Evolutionary conservation across 1,139 yeast species (phyloP).

Genomic region (Scheffersomyces quercinus): DNA sequence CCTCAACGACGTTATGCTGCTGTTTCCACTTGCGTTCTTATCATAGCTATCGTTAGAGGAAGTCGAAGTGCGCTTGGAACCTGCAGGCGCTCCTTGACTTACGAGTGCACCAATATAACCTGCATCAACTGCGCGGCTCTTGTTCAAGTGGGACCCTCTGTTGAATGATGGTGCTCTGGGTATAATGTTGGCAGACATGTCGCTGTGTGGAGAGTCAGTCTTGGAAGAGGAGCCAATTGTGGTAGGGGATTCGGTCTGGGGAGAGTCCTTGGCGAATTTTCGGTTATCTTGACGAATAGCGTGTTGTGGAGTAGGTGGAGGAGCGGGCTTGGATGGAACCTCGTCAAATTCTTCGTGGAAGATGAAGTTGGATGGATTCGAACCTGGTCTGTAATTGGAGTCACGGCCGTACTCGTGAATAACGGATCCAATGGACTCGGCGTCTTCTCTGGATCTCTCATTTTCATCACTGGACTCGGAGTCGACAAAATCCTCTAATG

Average conservation of each 20-base stretch:
- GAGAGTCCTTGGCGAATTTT: too few relatives aligned
- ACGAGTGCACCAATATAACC: background rate
- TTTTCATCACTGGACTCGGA: conserved; percentile 30
- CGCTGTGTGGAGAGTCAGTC: background rate
- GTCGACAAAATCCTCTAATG: conserved; percentile 44
- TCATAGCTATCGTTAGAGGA: background rate
- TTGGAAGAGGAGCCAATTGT: background rate
- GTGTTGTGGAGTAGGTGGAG: too few relatives aligned
- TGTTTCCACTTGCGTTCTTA: conserved; percentile 3
- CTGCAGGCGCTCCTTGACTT: background rate
- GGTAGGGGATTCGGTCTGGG: too few relatives aligned
- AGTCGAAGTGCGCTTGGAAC: background rate
- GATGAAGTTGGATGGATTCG: conserved; percentile 1
- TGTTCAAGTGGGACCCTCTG: background rate
- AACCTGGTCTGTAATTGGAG: conserved; percentile 2
- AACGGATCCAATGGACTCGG: background rate
- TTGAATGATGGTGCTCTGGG: background rate
- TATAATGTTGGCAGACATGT: background rate
- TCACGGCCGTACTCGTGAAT: background rate
- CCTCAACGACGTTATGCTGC: conserved; percentile 13
- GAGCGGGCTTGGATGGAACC: background rate
- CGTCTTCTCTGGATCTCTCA: too few relatives aligned
- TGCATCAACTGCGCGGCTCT: background rate
- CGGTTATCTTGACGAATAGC: too few relatives aligned
- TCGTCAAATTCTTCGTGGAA: background rate